These are phyloP conservation scores for Graphilbum fragrans DNA, from an alignment of 2,329 filamentous ascomycete species.

Conservation along the genomic window DNA sequence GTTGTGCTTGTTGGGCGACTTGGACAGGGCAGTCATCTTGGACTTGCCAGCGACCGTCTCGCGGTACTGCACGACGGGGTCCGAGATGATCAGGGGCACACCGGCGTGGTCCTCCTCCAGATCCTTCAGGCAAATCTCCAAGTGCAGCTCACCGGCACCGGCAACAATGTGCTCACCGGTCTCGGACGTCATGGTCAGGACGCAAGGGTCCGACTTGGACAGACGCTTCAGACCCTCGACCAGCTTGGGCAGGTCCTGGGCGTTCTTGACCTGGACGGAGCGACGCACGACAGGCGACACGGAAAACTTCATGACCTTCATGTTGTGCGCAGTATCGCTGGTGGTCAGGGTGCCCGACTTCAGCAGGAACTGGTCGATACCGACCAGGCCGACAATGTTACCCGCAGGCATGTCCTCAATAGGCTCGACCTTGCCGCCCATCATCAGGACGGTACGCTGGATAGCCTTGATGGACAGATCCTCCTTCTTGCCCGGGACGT, in stretches of 20 bases:
- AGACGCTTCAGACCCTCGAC: conserved; percentile 99
- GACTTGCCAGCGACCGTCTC: conserved; percentile 81
- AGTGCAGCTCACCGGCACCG: conserved; percentile 97
- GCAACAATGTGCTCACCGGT: conserved; percentile 98
- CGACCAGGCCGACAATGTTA: conserved; percentile 99
- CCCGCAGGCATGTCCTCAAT: conserved; percentile 96
- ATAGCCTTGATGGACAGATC: conserved; percentile 99
- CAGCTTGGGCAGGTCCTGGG: conserved; percentile 97
- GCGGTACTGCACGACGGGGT: conserved; percentile 97
- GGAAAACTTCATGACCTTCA: conserved; percentile 99
- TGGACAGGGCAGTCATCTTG: conserved; percentile 93
- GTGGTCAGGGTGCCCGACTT: conserved; percentile 99
- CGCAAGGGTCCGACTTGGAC: conserved; percentile 99
- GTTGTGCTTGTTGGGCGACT: conserved; percentile 99
- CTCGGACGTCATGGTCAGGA: conserved; percentile 77
- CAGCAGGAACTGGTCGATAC: conserved; percentile 99
- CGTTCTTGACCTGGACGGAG: conserved; percentile 99
- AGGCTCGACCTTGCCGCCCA: conserved; percentile 97
- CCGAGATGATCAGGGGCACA: conserved; percentile 94
- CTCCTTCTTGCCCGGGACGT: conserved; percentile 94
- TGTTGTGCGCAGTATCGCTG: conserved; percentile 94
- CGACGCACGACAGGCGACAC: conserved; percentile 97
- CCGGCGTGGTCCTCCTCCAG: conserved; percentile 98
- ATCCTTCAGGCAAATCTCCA: conserved; percentile 99
- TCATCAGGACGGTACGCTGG: conserved; percentile 99